A percentile compares a stretch with the other conserved stretches of the same genome.
These are phyloP conservation scores for Cladophialophora carrionii DNA, from an alignment of 2,329 filamentous ascomycete species.

Conservation along the genomic window DNA sequence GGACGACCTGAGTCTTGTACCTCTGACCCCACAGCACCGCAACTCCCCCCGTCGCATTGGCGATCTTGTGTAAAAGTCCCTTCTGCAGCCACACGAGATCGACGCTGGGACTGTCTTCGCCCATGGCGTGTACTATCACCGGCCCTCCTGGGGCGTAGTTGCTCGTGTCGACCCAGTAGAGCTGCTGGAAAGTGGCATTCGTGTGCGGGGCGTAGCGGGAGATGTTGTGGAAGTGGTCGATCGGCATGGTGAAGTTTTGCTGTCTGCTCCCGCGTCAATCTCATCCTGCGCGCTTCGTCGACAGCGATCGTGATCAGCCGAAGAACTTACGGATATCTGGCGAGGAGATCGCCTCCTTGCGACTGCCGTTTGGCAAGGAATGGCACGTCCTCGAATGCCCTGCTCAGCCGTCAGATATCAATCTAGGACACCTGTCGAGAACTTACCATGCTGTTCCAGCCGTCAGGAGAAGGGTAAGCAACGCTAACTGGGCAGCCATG, in stretches of 20 bases:
- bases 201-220: conserved; percentile 31
- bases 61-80: conserved; percentile 72
- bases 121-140: conserved; percentile 73
- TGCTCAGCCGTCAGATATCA: neutral
- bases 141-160: conserved; percentile 78
- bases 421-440: neutral
- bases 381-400: neutral
- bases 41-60: conserved; percentile 71
- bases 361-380: conserved; percentile 1
- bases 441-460: conserved; percentile 8
- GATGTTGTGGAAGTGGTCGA: conserved; percentile 31
- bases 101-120: conserved; percentile 63
- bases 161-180: conserved; percentile 79
- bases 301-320: neutral
- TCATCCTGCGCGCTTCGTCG: neutral
- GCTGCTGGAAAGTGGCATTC: conserved; percentile 56
- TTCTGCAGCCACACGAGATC: conserved; percentile 76
- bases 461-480: conserved; percentile 3
- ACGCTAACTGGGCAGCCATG: neutral
- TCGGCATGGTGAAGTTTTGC: conserved; percentile 44
- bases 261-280: neutral
- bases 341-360: conserved; percentile 2
- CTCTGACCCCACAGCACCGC: conserved; percentile 77
- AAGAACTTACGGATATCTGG: conserved; percentile 7
- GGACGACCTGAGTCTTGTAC: conserved; percentile 57